Evolutionary conservation across 345 rosid genomes (phyloP), one percentile per base, ranked within the genome.

Genomic region (Corchorus olitorius): DNA sequence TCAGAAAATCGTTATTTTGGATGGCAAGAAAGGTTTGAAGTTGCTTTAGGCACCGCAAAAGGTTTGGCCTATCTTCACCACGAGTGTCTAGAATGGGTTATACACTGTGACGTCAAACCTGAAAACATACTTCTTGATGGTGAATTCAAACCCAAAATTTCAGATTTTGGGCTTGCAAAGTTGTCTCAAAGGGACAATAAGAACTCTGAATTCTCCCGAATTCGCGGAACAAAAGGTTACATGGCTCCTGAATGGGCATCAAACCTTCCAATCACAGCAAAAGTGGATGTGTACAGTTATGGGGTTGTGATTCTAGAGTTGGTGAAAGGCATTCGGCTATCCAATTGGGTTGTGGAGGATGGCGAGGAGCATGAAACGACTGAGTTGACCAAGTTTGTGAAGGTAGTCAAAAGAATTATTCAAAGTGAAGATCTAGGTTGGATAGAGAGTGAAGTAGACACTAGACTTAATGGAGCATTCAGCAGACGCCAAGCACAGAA

Each of bases 71-170:
- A 90, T 73, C 78, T 88, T 72, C 94, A 90, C 76, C 86, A 87
- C n/a, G 92, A 87, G 50, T 90, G 90, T 72, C 82, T 87, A 35
- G 90, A 88, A 53, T 84, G 87, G 81, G 83, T 90, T 61, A 76
- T 88, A 37, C 94, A 90, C 50, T 89, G 93, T 5, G 92, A 90
- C 64, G 84, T 88, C 22, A 88, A 90, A 75, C 90, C 94, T n/a
- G 88, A 87, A 64, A 90, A 88, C 75, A 84, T 90, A 59, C 81
- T 90, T 62, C 82, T 90, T 20, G 89, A 87, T 52, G 74, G 59
- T 5, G 85, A 83, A 15, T 84, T 82, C 22, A 84, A 87, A 49
- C 86, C 92, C 39, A 89, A 87, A 71, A 80, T 88, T 52, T 82
- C 89, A 2, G 92, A 88, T 39, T 90, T 88, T 8, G 90, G 89